Base-by-base conservation (phyloP, 331 rosid species). In the Quercus phellos region DNA sequence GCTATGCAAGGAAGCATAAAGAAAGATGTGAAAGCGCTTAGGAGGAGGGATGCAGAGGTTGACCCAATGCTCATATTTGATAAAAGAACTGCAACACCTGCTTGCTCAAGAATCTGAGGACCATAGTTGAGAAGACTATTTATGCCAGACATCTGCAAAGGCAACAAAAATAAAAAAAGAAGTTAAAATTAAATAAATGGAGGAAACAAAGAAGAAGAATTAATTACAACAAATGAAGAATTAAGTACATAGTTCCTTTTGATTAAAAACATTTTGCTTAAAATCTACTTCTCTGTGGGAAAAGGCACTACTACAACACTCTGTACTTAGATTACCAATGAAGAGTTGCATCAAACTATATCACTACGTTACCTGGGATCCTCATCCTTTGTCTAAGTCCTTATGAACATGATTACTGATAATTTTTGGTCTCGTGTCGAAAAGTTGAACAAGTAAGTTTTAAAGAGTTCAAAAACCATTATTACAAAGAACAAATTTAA, bases 1-100 rank as follows among this genome's bases (percentile, higher is more conserved):
- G 79, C 85, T 78, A 89, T 82, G 79, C 90, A 88, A 55, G 97
- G 97, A 85, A 91, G 94, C 97, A 89, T 91, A 17, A 54, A 77
- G 4, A 91, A 84, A 12, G 97, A 79, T 63, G 83, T 81, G n/a
- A 88, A 14, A 64, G 80, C 70, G 84, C 88, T 91, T 11, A 87
- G 78, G 0, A 90, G 86, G 35, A 91, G 74, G 16, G 94, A 80
- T 58, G 89, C 74, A 50, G 91, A 89, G 11, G 74, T 64, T 18
- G 87, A 24, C 73, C 56, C 67, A 61, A 91, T 5, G 35, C 89
- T 87, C 55, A 88, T 26, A 55, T 84, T 75, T 69, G 94, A 75
- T 13, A 91, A 63, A 82, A 90, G 88, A 18, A 75, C 82, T 2
- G 88, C 83, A 19, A 89, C 84, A 4, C 90, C 91, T 38, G 89